Evolutionary conservation across 306 rosid species (phyloP).

Genomic region (Cotoneaster glaucophyllus): DNA sequence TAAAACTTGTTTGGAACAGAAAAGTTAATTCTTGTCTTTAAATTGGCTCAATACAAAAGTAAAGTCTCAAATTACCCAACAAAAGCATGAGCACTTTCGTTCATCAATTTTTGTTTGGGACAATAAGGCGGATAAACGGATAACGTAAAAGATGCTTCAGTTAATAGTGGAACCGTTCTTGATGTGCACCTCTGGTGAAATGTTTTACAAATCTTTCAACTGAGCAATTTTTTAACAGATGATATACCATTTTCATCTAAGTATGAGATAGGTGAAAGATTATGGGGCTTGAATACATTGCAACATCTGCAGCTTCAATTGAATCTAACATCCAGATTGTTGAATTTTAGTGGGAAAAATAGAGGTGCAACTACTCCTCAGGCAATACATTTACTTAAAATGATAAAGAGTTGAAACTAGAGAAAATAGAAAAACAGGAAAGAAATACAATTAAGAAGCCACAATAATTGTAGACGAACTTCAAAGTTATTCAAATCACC

Average conservation of each 20-base stretch:
- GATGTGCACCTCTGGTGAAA: background rate
- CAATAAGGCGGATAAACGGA: background rate
- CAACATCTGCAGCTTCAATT: conserved; percentile 7
- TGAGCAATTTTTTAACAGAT: background rate
- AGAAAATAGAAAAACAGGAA: background rate
- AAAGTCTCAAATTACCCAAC: background rate
- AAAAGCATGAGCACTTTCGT: background rate
- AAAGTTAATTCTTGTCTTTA: background rate
- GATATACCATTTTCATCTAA: background rate
- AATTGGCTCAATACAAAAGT: background rate
- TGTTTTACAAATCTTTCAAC: background rate
- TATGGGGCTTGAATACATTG: background rate
- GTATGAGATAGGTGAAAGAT: background rate
- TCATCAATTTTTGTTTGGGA: background rate
- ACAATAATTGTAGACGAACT: background rate
- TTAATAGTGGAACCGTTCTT: background rate
- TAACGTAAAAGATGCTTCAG: background rate
- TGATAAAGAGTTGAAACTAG: background rate
- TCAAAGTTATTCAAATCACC: conserved; percentile 40
- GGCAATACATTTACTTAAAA: background rate
- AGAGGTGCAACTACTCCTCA: background rate
- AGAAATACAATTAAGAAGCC: background rate
- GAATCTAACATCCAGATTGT: background rate
- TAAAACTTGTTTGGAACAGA: background rate
- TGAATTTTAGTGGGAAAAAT: background rate